phyloP scores from a whole-genome alignment of 1,284 basidiomycete genomes.

The Ganoderma leucocontextum region DNA sequence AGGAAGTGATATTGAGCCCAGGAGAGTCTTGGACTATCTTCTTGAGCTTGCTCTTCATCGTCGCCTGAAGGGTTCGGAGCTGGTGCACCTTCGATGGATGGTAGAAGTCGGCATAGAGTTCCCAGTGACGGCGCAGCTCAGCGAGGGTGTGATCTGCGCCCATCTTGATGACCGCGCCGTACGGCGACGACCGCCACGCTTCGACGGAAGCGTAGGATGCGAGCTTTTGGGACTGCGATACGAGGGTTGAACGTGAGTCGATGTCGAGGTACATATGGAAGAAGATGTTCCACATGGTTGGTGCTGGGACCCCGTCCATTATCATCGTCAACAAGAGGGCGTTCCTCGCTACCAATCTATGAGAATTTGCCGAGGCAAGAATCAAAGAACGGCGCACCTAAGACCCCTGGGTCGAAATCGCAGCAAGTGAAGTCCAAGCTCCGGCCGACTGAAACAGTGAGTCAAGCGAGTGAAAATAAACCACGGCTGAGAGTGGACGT shows the following conservation, averaged over 20 bases:
- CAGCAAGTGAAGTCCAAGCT: slow-evolving; percentile 66
- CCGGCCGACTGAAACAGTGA: slow-evolving; percentile 42
- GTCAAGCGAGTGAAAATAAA: slow-evolving; percentile 9
- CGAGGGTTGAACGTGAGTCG: slow-evolving; percentile 46
- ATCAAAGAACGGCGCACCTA: slow-evolving; percentile 51
- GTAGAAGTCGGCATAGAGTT: slow-evolving; percentile 26
- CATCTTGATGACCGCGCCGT: slow-evolving; percentile 48
- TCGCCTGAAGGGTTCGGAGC: slow-evolving; percentile 29
- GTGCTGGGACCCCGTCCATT: slow-evolving; percentile 41
- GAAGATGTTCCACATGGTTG: slow-evolving; percentile 62
- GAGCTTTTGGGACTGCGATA: slow-evolving; percentile 56
- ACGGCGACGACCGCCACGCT: slow-evolving; percentile 53
- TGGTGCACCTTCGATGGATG: slow-evolving; percentile 27
- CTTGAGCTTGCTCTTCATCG: slow-evolving; percentile 16
- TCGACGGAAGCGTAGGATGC: slow-evolving; percentile 45
- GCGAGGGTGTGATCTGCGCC: slow-evolving; percentile 50
- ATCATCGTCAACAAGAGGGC: slow-evolving; percentile 46
- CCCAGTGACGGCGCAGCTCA: slow-evolving; percentile 54
- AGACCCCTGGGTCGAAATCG: slow-evolving; percentile 61
- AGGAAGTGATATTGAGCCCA: neutral
- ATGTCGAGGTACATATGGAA: slow-evolving; percentile 63
- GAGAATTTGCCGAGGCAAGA: neutral
- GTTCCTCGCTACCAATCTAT: slow-evolving; percentile 48
- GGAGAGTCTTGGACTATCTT: neutral
- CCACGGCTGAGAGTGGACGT: slow-evolving; percentile 8